These are phyloP conservation scores for Euptelea pleiosperma DNA, from an alignment of 164 flowering plant species.

Conservation along the genomic window DNA sequence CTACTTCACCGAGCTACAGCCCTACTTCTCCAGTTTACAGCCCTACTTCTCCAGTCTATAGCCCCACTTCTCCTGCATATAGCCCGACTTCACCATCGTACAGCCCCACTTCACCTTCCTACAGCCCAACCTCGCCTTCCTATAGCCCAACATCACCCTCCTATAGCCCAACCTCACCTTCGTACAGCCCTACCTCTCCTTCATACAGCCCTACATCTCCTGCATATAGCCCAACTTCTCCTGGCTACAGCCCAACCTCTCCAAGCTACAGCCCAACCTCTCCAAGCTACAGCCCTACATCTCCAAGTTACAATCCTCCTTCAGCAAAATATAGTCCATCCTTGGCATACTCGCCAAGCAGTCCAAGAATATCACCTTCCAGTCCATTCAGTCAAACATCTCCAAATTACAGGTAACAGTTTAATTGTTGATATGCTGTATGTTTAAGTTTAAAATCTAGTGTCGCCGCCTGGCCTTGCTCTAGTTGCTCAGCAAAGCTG, in stretches of 20 bases:
- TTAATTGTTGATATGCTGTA: background rate
- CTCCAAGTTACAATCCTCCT: conserved; percentile 59
- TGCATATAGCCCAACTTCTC: conserved; percentile 80
- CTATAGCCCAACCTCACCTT: conserved; percentile 90
- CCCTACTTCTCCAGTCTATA: conserved; percentile 81
- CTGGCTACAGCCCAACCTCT: conserved; percentile 80
- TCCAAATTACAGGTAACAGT: conserved; percentile 83
- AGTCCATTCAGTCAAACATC: conserved; percentile 91
- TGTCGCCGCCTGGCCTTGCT: background rate
- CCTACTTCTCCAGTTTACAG: conserved; percentile 88
- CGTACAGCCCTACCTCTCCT: conserved; percentile 95
- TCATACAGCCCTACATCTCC: conserved; percentile 90
- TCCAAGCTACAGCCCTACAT: conserved; percentile 73
- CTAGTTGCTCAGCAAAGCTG: background rate
- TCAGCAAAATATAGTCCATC: conserved; percentile 85
- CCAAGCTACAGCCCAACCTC: conserved; percentile 81
- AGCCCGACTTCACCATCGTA: conserved; percentile 90
- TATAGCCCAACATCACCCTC: conserved; percentile 95
- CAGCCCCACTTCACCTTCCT: conserved; percentile 88
- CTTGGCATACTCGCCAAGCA: conserved; percentile 84
- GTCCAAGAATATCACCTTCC: conserved; percentile 76
- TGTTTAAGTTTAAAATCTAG: background rate
- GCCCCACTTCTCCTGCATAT: conserved; percentile 87
- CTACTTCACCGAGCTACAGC: conserved; percentile 82
- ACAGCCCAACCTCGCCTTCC: conserved; percentile 90